Evolutionary conservation across 2,329 filamentous ascomycete species (phyloP).

Genomic region (Alternaria panax): DNA sequence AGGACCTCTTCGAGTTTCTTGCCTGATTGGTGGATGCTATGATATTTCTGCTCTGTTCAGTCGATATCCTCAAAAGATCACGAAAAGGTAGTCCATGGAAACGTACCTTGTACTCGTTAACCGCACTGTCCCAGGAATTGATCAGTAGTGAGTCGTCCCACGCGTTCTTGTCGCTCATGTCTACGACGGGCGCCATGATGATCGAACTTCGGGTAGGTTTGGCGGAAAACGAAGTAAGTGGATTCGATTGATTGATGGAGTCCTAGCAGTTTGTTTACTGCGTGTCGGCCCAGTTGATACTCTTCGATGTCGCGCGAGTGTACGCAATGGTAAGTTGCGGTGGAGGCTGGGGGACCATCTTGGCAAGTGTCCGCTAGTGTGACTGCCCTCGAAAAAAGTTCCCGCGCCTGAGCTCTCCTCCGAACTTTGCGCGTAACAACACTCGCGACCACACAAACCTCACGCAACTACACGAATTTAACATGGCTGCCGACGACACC

Average conservation of each 20-base stretch:
- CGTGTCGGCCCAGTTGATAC: background rate
- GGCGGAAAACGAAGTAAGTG: background rate
- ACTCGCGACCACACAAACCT: constrained; percentile 16
- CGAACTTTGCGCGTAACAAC: constrained; percentile 39
- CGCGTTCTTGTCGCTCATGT: constrained; percentile 41
- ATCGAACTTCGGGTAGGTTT: background rate
- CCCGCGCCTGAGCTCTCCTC: constrained; percentile 34
- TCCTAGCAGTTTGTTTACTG: background rate
- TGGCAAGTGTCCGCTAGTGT: constrained; percentile 35
- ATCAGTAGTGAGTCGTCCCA: constrained; percentile 51
- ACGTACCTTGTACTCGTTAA: constrained; percentile 48
- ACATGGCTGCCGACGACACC: constrained; percentile 61
- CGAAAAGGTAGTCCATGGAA: background rate
- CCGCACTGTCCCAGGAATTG: constrained; percentile 46
- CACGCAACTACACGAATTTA: constrained; percentile 22
- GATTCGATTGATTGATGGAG: background rate
- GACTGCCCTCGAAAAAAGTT: constrained; percentile 39
- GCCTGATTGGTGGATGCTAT: constrained; percentile 47
- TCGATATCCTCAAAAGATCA: background rate
- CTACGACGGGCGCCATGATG: constrained; percentile 36
- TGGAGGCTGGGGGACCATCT: constrained; percentile 13
- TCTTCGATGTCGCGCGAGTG: background rate
- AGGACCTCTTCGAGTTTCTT: constrained; percentile 48
- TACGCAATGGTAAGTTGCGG: background rate
- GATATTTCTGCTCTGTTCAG: constrained; percentile 45